Evolutionary conservation across 2,329 filamentous ascomycete genomes (phyloP).

Genomic region (Ustilaginoidea virens): DNA sequence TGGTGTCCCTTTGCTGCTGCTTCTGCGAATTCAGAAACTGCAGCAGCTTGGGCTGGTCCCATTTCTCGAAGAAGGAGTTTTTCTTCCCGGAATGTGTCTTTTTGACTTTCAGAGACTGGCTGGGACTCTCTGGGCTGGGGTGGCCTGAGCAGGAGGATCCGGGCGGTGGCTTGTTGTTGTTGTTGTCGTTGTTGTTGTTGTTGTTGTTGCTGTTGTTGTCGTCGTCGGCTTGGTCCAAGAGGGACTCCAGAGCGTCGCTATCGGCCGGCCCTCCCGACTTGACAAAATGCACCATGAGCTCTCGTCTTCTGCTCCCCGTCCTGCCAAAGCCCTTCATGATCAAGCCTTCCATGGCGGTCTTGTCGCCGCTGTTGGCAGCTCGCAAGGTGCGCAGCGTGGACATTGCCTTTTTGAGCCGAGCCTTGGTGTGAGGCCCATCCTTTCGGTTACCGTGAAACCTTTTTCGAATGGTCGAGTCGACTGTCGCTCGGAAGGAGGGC

Average conservation of each 20-base stretch:
- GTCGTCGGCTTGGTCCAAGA: constrained; percentile 8
- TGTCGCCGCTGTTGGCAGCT: constrained; percentile 36
- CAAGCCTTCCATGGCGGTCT: constrained; percentile 28
- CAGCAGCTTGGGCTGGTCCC: constrained; percentile 30
- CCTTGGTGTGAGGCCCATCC: constrained; percentile 12
- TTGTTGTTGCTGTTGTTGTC: neutral
- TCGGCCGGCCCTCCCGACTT: constrained; percentile 20
- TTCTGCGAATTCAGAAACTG: constrained; percentile 27
- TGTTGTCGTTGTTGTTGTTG: neutral
- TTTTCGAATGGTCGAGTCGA: constrained; percentile 25
- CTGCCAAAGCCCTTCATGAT: constrained; percentile 37
- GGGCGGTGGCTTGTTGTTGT: neutral
- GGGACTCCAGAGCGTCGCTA: constrained; percentile 23
- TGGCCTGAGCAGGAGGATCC: no score
- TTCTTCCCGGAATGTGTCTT: constrained; percentile 4
- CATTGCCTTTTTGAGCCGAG: constrained; percentile 24
- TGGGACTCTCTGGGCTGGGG: constrained; percentile 1
- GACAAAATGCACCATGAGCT: constrained; percentile 27
- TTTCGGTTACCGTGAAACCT: constrained; percentile 28
- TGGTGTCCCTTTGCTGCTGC: constrained; percentile 13
- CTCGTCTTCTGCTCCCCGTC: constrained; percentile 31
- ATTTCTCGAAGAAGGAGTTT: constrained; percentile 27
- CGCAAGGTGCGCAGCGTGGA: constrained; percentile 30
- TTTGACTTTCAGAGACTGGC: no score
- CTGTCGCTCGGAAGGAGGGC: constrained; percentile 28